These are phyloP conservation scores for Apodospora peruviana DNA, from an alignment of 495 filamentous ascomycete genomes.

Conservation along the genomic window DNA sequence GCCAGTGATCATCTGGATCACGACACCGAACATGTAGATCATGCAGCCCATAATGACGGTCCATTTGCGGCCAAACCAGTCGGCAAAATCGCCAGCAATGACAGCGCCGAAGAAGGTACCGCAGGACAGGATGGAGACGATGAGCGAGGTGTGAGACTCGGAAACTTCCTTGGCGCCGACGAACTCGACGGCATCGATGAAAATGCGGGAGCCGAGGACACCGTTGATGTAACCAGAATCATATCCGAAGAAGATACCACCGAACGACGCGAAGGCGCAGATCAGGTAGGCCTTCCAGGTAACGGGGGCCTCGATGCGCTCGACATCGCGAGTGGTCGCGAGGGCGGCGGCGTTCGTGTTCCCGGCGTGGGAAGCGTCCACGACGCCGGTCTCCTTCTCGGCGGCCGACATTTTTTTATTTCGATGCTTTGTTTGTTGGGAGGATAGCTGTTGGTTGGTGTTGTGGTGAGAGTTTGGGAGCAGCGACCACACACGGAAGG, in stretches of 20 bases:
- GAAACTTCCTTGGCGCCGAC: conserved; percentile 16
- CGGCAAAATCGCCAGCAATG: conserved; percentile 63
- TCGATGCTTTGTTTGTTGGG: background rate
- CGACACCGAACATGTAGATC: conserved; percentile 59
- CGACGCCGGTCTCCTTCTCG: conserved; percentile 20
- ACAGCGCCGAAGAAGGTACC: conserved; percentile 75
- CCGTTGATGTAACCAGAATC: conserved; percentile 62
- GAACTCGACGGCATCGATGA: conserved; percentile 41
- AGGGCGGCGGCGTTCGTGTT: too few relatives aligned
- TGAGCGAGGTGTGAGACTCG: conserved; percentile 50
- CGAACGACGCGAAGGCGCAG: conserved; percentile 65
- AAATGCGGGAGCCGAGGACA: conserved; percentile 48
- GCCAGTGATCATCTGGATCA: conserved; percentile 52
- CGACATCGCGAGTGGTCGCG: conserved; percentile 30
- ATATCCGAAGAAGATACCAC: conserved; percentile 64
- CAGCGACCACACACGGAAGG: background rate
- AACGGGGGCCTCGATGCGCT: conserved; percentile 58
- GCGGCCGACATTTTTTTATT: conserved; percentile 12
- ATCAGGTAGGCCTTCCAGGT: conserved; percentile 62
- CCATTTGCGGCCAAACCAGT: conserved; percentile 60
- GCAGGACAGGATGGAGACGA: conserved; percentile 67
- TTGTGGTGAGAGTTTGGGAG: background rate
- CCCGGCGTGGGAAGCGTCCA: conserved; percentile 7
- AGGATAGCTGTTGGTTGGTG: conserved; percentile 2
- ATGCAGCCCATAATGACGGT: conserved; percentile 62